A percentile compares a stretch with the other conserved stretches of the same genome.
phyloP scores from a whole-genome alignment of 805 yeast genomes.

The Henningerozyma blattae region DNA sequence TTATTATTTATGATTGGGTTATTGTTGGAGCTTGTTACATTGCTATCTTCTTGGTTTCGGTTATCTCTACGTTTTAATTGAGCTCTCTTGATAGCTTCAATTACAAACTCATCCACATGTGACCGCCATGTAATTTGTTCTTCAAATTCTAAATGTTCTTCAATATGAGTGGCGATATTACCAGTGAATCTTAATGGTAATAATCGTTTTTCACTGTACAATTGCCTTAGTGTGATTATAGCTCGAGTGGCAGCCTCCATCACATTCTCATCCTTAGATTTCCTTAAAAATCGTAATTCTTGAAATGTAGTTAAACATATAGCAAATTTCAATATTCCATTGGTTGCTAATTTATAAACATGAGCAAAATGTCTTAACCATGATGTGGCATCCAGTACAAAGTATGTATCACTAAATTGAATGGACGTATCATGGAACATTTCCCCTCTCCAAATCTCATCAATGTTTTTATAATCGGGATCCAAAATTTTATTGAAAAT shows the following conservation, averaged over 20 bases:
- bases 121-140: conserved; percentile 62
- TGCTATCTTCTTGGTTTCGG: background rate
- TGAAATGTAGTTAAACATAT: conserved; percentile 71
- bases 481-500: conserved; percentile 12
- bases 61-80: conserved; percentile 5
- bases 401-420: conserved; percentile 29
- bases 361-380: conserved; percentile 77
- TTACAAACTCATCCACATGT: conserved; percentile 57
- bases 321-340: conserved; percentile 44
- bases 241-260: conserved; percentile 76
- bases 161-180: conserved; percentile 50
- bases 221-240: conserved; percentile 59
- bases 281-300: conserved; percentile 58
- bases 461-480: conserved; percentile 29
- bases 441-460: conserved; percentile 18
- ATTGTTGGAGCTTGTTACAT: background rate
- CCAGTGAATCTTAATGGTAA: conserved; percentile 60
- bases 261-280: conserved; percentile 59
- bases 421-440: conserved; percentile 10
- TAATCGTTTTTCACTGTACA: conserved; percentile 43
- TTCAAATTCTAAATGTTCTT: conserved; percentile 65
- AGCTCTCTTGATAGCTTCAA: conserved; percentile 34
- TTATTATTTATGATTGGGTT: background rate
- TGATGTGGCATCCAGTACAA: conserved; percentile 64
- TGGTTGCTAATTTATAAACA: conserved; percentile 54